Percentiles rank a stretch among this genome's conserved stretches.
These are phyloP conservation scores for Dimocarpus longan DNA, from an alignment of 345 rosid genomes.

Conservation along the genomic window DNA sequence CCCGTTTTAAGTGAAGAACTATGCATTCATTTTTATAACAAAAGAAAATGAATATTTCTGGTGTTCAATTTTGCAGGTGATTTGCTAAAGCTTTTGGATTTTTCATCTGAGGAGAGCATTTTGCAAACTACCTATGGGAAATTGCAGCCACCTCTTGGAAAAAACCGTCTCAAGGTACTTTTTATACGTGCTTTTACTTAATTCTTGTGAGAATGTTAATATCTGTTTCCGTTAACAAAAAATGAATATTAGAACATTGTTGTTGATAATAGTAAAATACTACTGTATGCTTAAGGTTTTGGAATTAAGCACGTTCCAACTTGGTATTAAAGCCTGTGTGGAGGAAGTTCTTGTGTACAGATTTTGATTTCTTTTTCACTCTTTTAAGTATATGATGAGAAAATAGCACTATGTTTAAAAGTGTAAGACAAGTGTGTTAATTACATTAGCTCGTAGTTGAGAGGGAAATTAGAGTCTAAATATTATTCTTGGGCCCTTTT, in stretches of 20 bases:
- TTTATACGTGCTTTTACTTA: neutral
- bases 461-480: neutral
- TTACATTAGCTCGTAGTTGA: neutral
- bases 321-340: neutral
- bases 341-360: neutral
- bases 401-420: neutral
- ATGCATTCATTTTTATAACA: neutral
- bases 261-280: neutral
- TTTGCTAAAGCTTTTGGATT: conserved; percentile 77
- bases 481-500: neutral
- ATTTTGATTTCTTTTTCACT: neutral
- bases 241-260: neutral
- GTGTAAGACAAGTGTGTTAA: neutral
- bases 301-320: neutral
- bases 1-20: neutral
- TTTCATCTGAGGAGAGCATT: conserved; percentile 57
- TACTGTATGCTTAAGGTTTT: neutral
- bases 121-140: conserved; percentile 84
- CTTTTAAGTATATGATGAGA: neutral
- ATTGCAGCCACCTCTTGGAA: conserved; percentile 94
- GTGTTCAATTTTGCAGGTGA: conserved; percentile 55
- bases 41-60: neutral
- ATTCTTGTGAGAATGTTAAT: neutral
- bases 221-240: neutral
- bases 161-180: conserved; percentile 84